These are phyloP conservation scores for Macadamia integrifolia DNA, from an alignment of 164 flowering plant species.

Conservation along the genomic window DNA sequence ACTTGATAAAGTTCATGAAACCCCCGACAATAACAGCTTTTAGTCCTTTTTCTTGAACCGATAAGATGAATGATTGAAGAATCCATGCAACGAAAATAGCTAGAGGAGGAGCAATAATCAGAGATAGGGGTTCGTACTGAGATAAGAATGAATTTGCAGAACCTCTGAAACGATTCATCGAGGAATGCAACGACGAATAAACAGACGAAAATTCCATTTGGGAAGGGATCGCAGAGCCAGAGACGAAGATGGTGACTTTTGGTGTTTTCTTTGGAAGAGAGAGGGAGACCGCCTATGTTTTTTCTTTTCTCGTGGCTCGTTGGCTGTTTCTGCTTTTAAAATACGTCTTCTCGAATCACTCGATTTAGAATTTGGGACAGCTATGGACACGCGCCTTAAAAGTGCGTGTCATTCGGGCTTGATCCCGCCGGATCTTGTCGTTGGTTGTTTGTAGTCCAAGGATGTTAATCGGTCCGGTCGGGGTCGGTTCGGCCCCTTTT, in stretches of 20 bases:
- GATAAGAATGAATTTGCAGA: slow-evolving; percentile 61
- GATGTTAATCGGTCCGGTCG: too few relatives aligned
- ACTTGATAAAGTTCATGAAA: slow-evolving; percentile 58
- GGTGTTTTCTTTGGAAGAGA: slow-evolving; percentile 1
- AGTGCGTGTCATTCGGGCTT: too few relatives aligned
- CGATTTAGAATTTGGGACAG: too few relatives aligned
- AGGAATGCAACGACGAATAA: not conserved
- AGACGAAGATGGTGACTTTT: not conserved
- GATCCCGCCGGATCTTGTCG: too few relatives aligned
- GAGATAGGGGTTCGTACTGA: slow-evolving; percentile 66
- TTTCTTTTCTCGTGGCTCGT: too few relatives aligned
- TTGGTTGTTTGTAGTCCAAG: too few relatives aligned
- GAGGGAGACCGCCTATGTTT: not conserved
- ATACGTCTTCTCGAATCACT: not conserved
- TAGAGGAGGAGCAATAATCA: slow-evolving; percentile 48
- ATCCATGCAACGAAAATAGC: slow-evolving; percentile 50
- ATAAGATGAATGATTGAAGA: slow-evolving; percentile 35
- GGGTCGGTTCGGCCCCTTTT: too few relatives aligned
- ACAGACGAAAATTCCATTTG: slow-evolving; percentile 23
- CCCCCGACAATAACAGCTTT: slow-evolving; percentile 40
- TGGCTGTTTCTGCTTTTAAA: not conserved
- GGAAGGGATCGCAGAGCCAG: not conserved
- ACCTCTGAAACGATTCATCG: slow-evolving; percentile 24
- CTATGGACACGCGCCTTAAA: too few relatives aligned
- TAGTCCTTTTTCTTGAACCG: slow-evolving; percentile 55